These are phyloP conservation scores for Camelina laxa DNA, from an alignment of 345 rosid species.

Conservation along the genomic window DNA sequence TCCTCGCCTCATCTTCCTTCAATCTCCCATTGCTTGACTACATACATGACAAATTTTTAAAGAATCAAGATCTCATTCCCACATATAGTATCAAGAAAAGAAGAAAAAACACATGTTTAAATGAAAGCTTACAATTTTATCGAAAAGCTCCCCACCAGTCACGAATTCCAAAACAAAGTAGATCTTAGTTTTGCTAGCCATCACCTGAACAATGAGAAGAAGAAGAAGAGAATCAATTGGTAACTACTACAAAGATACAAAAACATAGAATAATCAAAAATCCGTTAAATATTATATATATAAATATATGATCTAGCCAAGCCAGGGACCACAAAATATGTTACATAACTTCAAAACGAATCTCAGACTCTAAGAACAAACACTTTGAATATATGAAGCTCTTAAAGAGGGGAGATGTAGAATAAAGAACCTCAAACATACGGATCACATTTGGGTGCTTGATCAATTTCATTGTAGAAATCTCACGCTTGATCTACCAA, in stretches of 20 bases:
- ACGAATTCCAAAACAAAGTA: slow-evolving; percentile 92
- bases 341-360: slow-evolving; percentile 17
- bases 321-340: slow-evolving; percentile 31
- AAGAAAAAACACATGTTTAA: slow-evolving; percentile 2
- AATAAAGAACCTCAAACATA: slow-evolving; percentile 74
- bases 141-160: slow-evolving; percentile 98
- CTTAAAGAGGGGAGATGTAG: too few species aligned
- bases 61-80: slow-evolving; percentile 24
- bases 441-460: slow-evolving; percentile 96
- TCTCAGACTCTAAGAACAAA: slow-evolving; percentile 7
- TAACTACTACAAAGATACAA: slow-evolving; percentile 25
- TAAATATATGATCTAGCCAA: not conserved
- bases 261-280: not conserved
- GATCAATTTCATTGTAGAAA: slow-evolving; percentile 90
- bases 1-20: slow-evolving; percentile 96
- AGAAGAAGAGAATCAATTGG: slow-evolving; percentile 23
- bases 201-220: slow-evolving; percentile 64
- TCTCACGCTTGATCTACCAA: slow-evolving; percentile 87
- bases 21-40: slow-evolving; percentile 93
- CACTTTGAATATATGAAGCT: not conserved
- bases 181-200: slow-evolving; percentile 98
- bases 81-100: not conserved
- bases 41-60: slow-evolving; percentile 1
- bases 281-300: slow-evolving; percentile 10
- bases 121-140: slow-evolving; percentile 79